Evolutionary conservation across 2,329 filamentous ascomycete species (phyloP).

Genomic region (Graphium sp.): DNA sequence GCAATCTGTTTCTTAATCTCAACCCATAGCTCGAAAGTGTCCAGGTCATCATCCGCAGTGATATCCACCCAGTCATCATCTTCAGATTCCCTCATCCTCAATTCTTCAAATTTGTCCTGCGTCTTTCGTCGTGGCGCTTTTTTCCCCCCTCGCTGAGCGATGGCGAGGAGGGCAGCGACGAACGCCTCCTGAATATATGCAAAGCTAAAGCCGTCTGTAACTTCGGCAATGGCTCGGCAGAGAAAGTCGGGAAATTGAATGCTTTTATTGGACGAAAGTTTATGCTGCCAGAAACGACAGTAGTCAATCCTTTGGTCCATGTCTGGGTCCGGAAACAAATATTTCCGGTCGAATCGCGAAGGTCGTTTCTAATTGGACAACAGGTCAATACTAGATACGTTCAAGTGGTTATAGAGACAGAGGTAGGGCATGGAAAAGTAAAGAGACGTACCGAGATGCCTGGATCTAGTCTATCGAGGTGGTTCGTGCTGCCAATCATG

Average conservation of each 20-base stretch:
- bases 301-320: constrained; percentile 38
- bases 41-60: constrained; percentile 20
- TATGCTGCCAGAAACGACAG: constrained; percentile 44
- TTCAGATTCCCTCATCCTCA: constrained; percentile 5
- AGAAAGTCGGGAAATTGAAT: constrained; percentile 44
- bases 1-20: constrained; percentile 48
- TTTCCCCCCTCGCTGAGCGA: constrained; percentile 22
- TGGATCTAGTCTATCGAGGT: constrained; percentile 48
- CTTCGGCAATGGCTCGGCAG: constrained; percentile 38
- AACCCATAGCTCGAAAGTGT: constrained; percentile 37
- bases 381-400: background rate
- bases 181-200: constrained; percentile 57
- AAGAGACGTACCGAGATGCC: constrained; percentile 33
- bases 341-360: constrained; percentile 50
- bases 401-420: background rate
- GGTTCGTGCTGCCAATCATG: constrained; percentile 50
- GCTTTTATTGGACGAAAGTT: constrained; percentile 35
- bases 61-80: constrained; percentile 21
- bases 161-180: constrained; percentile 41
- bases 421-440: background rate
- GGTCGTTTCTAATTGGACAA: constrained; percentile 36
- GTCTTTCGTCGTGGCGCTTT: constrained; percentile 9
- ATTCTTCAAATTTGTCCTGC: background rate
- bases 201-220: constrained; percentile 50
- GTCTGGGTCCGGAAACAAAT: constrained; percentile 42